Evolutionary conservation across 306 rosid genomes (phyloP).

Genomic region (Trichosanthes truncata): DNA sequence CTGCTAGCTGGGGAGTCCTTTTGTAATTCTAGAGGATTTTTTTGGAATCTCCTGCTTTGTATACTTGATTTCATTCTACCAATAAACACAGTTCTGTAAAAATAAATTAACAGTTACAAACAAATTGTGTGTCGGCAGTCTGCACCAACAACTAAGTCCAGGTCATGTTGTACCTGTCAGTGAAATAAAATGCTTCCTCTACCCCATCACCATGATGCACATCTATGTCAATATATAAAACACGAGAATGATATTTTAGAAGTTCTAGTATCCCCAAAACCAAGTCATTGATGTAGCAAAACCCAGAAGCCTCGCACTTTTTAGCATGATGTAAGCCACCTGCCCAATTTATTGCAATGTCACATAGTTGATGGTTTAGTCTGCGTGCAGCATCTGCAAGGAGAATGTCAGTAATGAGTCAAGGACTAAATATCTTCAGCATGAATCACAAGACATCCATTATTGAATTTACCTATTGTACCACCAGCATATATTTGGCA

Average conservation of each 20-base stretch:
- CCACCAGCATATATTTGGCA: constrained; percentile 99
- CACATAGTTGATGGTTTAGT: constrained; percentile 79
- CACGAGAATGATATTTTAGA: constrained; percentile 90
- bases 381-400: constrained; percentile 89
- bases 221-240: constrained; percentile 88
- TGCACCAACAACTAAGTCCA: neutral
- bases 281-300: constrained; percentile 97
- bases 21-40: too few relatives aligned
- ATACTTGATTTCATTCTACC: neutral
- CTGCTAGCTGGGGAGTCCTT: too few relatives aligned
- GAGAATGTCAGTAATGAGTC: constrained; percentile 1
- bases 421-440: constrained; percentile 12
- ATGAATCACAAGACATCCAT: neutral
- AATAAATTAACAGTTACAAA: neutral
- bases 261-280: constrained; percentile 96
- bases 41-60: neutral
- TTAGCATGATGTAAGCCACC: constrained; percentile 99
- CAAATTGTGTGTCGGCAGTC: neutral
- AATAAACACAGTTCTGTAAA: neutral
- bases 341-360: constrained; percentile 98
- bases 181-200: constrained; percentile 95
- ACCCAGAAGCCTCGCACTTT: constrained; percentile 98
- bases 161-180: constrained; percentile 66
- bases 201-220: constrained; percentile 99
- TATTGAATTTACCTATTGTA: constrained; percentile 59